A percentile compares a stretch with the other conserved stretches of the same genome.
phyloP scores from a whole-genome alignment of 345 rosid species.

The Lepidium sativum region DNA sequence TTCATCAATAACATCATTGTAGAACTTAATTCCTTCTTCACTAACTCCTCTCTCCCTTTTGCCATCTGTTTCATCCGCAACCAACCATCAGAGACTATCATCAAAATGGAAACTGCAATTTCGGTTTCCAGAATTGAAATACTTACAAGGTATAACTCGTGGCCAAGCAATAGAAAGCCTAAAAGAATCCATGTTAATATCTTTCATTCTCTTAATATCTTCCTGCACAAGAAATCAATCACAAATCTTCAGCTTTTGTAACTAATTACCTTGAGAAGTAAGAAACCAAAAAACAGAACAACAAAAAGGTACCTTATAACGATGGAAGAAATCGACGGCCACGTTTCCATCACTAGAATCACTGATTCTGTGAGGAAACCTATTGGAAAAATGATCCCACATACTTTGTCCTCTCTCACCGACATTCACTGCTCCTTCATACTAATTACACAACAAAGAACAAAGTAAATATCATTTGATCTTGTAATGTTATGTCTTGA shows the following conservation, averaged over 20 bases:
- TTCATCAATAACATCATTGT: slow-evolving; percentile 44
- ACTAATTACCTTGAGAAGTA: slow-evolving; percentile 5
- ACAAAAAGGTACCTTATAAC: slow-evolving; percentile 24
- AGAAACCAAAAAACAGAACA: neutral
- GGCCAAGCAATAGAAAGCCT: slow-evolving; percentile 55
- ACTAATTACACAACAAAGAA: neutral
- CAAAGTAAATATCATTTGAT: neutral
- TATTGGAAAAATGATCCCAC: slow-evolving; percentile 33
- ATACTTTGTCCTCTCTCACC: slow-evolving; percentile 25
- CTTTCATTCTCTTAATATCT: slow-evolving; percentile 34
- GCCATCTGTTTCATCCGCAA: slow-evolving; percentile 14
- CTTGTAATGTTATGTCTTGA: neutral
- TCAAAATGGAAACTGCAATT: neutral
- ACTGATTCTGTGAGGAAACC: slow-evolving; percentile 27
- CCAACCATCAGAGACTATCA: neutral
- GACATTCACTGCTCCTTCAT: slow-evolving; percentile 22
- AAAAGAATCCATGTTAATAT: slow-evolving; percentile 34
- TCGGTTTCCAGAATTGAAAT: neutral
- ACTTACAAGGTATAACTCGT: slow-evolving; percentile 38
- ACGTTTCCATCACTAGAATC: slow-evolving; percentile 27
- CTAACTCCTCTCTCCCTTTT: slow-evolving; percentile 35
- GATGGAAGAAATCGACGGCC: slow-evolving; percentile 34
- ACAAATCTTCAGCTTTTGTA: neutral
- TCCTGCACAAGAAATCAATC: slow-evolving; percentile 13
- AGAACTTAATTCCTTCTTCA: slow-evolving; percentile 35